A percentile compares a stretch with the other conserved stretches of the same genome.
Evolutionary conservation across 2,329 filamentous ascomycete species (phyloP).

Genomic region (Aspergillus jensenii): DNA sequence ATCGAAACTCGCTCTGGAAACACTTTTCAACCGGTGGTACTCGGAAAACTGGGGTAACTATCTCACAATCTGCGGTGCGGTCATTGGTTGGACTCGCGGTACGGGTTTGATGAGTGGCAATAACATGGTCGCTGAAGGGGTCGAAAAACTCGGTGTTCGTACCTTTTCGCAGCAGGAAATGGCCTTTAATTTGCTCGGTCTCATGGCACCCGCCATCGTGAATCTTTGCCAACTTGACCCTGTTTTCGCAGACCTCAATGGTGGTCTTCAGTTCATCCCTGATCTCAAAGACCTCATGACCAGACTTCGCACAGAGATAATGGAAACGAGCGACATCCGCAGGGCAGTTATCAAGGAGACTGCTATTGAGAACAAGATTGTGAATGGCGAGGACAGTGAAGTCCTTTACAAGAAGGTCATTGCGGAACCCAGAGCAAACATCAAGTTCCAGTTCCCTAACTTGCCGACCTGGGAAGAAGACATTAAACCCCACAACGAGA

Average conservation of each 20-base stretch:
- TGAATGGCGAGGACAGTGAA: conserved; percentile 92
- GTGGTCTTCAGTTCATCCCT: conserved; percentile 94
- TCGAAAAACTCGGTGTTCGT: conserved; percentile 93
- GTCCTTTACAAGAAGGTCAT: conserved; percentile 92
- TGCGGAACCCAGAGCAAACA: conserved; percentile 91
- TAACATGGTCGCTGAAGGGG: conserved; percentile 94
- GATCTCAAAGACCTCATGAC: conserved; percentile 95
- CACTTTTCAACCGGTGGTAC: conserved; percentile 97
- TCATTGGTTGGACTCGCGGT: conserved; percentile 98
- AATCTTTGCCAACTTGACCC: conserved; percentile 95
- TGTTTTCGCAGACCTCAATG: conserved; percentile 95
- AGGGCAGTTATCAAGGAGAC: conserved; percentile 94
- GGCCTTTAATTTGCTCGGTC: conserved; percentile 95
- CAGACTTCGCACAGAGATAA: conserved; percentile 88
- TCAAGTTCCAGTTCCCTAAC: conserved; percentile 93
- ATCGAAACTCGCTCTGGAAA: conserved; percentile 95
- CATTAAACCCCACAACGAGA: conserved; percentile 80
- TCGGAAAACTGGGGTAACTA: conserved; percentile 97
- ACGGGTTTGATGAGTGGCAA: conserved; percentile 98
- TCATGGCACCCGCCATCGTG: conserved; percentile 92
- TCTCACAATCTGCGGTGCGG: conserved; percentile 95
- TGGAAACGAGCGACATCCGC: conserved; percentile 90
- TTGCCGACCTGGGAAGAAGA: conserved; percentile 91
- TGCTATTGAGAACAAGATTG: conserved; percentile 92
- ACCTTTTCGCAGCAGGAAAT: conserved; percentile 99